Base-by-base conservation (phyloP, 2,329 filamentous ascomycete species). In the Fusarium sambucinum region DNA sequence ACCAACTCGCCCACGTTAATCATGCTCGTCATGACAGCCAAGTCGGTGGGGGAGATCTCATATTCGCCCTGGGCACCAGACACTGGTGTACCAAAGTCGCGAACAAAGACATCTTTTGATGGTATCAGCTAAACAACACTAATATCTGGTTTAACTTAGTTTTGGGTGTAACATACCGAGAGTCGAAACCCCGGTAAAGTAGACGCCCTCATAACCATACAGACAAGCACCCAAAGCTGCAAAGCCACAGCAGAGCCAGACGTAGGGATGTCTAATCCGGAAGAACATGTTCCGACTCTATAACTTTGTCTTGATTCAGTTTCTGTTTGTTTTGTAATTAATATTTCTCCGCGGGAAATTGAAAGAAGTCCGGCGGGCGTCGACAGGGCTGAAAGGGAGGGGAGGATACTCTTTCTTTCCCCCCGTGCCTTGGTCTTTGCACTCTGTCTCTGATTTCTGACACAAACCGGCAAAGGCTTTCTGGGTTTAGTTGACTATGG, bases 1-100 rank as follows among this genome's bases (percentile, higher is more conserved):
- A 77, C 66, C 25, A 81, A 67, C 54, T 81, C 79, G 48, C 78
- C 79, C 23, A 81, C 73, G 55, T 81, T 78, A 67, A 81, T 80
- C 71, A 79, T 76, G 56, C 77, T 79, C 16, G 77, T 77, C 76
- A 77, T 80, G 69, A 73, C 37, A 16, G 72, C 64, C 35, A 74
- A 37, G 6, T 56, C 64, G 10, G 59, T 55, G 3, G 77, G 68
- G 2, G 69, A 61, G 38, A 78, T 76, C 19, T 68, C 42, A 56
- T 75, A 78, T 11, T 62, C 64, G 40, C 76, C 77, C 41, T 78
- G 61, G 5, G 55, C 45, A 47, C 70, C n/a, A 21, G 47, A 21
- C 12, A 51, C 66, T 11, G 57, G 63, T 16, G 69, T 57, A 32
- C 78, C 78, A 54, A 79, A 80, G 52, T 79, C 73, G 40, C 72